A percentile compares a stretch with the other conserved stretches of the same genome.
Evolutionary conservation across 768 basidiomycete species (phyloP).

Genomic region (Amanita rubescens): DNA sequence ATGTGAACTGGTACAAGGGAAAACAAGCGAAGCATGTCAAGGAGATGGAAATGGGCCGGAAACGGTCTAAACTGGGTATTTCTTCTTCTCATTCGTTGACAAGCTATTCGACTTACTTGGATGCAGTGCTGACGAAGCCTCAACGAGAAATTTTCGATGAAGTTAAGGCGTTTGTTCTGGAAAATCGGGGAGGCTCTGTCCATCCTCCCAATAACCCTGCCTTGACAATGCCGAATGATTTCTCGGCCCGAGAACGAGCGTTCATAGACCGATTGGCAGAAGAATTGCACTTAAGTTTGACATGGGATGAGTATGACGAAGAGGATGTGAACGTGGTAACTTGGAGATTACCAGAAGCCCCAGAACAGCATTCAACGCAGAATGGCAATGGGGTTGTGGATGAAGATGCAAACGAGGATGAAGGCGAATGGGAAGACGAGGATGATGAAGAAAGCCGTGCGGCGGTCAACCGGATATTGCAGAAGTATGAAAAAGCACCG

Average conservation of each 20-base stretch:
- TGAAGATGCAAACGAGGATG: slow-evolving; percentile 33
- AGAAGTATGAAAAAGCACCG: slow-evolving; percentile 83
- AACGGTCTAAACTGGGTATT: slow-evolving; percentile 58
- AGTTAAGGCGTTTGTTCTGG: slow-evolving; percentile 69
- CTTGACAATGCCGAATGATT: slow-evolving; percentile 68
- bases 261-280: slow-evolving; percentile 74
- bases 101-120: not conserved
- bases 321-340: slow-evolving; percentile 73
- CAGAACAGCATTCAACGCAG: slow-evolving; percentile 23
- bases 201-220: slow-evolving; percentile 27
- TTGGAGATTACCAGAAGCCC: slow-evolving; percentile 47
- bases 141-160: slow-evolving; percentile 76
- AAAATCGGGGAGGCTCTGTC: slow-evolving; percentile 28
- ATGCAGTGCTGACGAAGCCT: slow-evolving; percentile 55
- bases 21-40: slow-evolving; percentile 74
- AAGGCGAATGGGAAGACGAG: slow-evolving; percentile 39
- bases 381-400: slow-evolving; percentile 47
- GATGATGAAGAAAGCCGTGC: slow-evolving; percentile 64
- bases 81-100: not conserved
- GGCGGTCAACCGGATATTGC: slow-evolving; percentile 77
- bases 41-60: slow-evolving; percentile 55
- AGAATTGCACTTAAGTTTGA: slow-evolving; percentile 66
- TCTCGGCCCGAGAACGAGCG: slow-evolving; percentile 71
- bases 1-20: slow-evolving; percentile 89
- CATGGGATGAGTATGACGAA: slow-evolving; percentile 95